These are phyloP conservation scores for Ilyonectria mors-panacis DNA, from an alignment of 2,329 filamentous ascomycete species.

Conservation along the genomic window DNA sequence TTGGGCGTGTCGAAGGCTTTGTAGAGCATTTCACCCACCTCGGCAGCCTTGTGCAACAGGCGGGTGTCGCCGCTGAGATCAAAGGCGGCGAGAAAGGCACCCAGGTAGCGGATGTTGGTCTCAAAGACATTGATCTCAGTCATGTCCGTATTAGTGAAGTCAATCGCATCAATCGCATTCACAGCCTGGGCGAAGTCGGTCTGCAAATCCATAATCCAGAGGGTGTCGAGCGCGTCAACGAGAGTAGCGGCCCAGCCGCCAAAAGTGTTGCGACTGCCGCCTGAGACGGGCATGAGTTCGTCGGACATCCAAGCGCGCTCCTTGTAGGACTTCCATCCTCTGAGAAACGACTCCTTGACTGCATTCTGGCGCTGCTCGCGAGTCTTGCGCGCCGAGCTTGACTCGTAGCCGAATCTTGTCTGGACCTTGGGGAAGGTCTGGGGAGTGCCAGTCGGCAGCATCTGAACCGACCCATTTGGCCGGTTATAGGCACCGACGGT, in stretches of 20 bases:
- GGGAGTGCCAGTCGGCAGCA: conserved; percentile 50
- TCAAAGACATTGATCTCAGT: conserved; percentile 76
- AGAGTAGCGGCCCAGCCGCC: conserved; percentile 78
- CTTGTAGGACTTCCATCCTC: conserved; percentile 71
- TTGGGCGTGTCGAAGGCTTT: conserved; percentile 78
- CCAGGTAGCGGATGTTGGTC: conserved; percentile 80
- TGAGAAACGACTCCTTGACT: conserved; percentile 58
- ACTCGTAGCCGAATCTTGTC: conserved; percentile 47
- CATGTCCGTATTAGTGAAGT: conserved; percentile 69
- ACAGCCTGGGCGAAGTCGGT: conserved; percentile 77
- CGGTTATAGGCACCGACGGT: conserved; percentile 49
- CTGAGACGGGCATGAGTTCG: conserved; percentile 72
- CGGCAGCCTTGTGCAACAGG: conserved; percentile 73
- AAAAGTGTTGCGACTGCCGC: conserved; percentile 68
- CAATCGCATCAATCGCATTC: conserved; percentile 69
- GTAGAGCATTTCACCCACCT: conserved; percentile 76
- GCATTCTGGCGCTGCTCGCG: conserved; percentile 56
- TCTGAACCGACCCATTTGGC: conserved; percentile 42
- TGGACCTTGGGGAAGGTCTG: conserved; percentile 53
- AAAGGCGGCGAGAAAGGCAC: conserved; percentile 78
- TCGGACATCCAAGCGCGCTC: conserved; percentile 75
- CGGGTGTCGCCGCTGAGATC: conserved; percentile 72
- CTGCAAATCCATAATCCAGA: conserved; percentile 80
- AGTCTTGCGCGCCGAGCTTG: conserved; percentile 42
- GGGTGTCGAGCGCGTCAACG: conserved; percentile 78